Percentiles rank a stretch among this genome's conserved stretches.
phyloP scores from a whole-genome alignment of 2,329 filamentous ascomycete species.

The Fusarium succisae region DNA sequence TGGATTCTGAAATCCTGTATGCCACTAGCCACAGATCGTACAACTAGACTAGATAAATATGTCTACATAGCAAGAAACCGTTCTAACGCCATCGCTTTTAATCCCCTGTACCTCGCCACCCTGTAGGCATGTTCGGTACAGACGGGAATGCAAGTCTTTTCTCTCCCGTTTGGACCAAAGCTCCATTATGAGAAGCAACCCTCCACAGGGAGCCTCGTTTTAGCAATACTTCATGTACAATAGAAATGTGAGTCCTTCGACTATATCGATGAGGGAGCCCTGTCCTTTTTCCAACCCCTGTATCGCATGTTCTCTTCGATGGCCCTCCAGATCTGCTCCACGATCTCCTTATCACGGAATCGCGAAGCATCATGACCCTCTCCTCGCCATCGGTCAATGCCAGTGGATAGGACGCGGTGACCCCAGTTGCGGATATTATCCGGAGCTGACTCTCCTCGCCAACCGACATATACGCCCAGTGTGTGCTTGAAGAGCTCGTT shows the following conservation, averaged over 20 bases:
- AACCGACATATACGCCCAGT: constrained; percentile 88
- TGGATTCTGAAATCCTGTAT: constrained; percentile 11
- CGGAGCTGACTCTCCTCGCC: constrained; percentile 84
- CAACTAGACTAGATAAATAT: constrained; percentile 17
- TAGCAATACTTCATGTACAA: constrained; percentile 3
- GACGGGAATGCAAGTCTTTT: constrained; percentile 10
- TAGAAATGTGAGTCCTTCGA: neutral
- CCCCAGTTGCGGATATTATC: constrained; percentile 85
- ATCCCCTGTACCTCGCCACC: constrained; percentile 26
- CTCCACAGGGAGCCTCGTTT: neutral
- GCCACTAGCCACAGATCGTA: constrained; percentile 3
- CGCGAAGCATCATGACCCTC: constrained; percentile 63
- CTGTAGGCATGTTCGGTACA: constrained; percentile 25
- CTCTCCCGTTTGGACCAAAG: neutral
- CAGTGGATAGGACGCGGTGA: constrained; percentile 79
- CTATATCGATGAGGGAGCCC: constrained; percentile 65
- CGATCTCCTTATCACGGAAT: constrained; percentile 91
- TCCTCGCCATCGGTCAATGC: constrained; percentile 83
- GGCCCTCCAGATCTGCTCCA: constrained; percentile 90
- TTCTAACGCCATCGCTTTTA: constrained; percentile 46
- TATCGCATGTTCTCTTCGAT: constrained; percentile 89
- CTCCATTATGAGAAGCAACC: constrained; percentile 4
- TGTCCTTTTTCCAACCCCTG: constrained; percentile 83
- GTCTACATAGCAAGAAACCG: constrained; percentile 37
- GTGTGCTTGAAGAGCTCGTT: constrained; percentile 90